These are phyloP conservation scores for Fomitopsis pulvina DNA, from an alignment of 768 basidiomycete species.

Conservation along the genomic window DNA sequence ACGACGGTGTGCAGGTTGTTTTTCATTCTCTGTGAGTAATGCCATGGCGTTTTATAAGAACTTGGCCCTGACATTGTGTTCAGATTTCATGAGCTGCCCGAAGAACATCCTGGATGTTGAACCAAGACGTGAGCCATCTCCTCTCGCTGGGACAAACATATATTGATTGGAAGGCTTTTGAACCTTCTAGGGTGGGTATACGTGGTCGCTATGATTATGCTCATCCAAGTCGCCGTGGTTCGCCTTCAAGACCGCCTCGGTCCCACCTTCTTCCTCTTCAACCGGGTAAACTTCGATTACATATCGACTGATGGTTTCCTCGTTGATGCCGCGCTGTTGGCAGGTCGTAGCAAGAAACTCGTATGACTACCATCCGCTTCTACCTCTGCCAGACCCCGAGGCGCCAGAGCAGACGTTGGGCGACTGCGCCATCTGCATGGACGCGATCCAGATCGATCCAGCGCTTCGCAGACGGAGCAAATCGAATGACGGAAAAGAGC, in stretches of 20 bases:
- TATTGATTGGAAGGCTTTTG: too few relatives aligned
- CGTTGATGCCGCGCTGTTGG: not conserved
- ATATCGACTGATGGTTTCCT: slow-evolving; percentile 2
- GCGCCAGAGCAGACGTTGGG: slow-evolving; percentile 71
- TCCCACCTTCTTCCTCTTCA: slow-evolving; percentile 79
- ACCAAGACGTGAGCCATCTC: slow-evolving; percentile 49
- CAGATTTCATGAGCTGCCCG: slow-evolving; percentile 80
- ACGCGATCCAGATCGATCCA: slow-evolving; percentile 45
- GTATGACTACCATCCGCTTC: slow-evolving; percentile 82
- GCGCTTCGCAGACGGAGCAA: slow-evolving; percentile 4
- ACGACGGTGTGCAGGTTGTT: slow-evolving; percentile 67
- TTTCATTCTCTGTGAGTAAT: slow-evolving; percentile 63
- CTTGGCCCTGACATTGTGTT: not conserved
- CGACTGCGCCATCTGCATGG: slow-evolving; percentile 94
- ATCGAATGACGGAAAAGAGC: slow-evolving; percentile 38
- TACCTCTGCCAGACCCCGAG: slow-evolving; percentile 69
- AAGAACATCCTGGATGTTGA: slow-evolving; percentile 82
- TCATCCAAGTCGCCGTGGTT: slow-evolving; percentile 54
- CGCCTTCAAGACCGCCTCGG: slow-evolving; percentile 72
- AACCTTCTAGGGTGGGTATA: slow-evolving; percentile 58
- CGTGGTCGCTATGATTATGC: slow-evolving; percentile 50
- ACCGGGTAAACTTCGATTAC: slow-evolving; percentile 35
- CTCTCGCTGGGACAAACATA: not conserved
- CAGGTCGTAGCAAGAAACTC: slow-evolving; percentile 55
- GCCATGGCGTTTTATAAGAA: not conserved